Evolutionary conservation across 2,329 filamentous ascomycete genomes (phyloP).

Genomic region (Aspergillus thermomutatus): DNA sequence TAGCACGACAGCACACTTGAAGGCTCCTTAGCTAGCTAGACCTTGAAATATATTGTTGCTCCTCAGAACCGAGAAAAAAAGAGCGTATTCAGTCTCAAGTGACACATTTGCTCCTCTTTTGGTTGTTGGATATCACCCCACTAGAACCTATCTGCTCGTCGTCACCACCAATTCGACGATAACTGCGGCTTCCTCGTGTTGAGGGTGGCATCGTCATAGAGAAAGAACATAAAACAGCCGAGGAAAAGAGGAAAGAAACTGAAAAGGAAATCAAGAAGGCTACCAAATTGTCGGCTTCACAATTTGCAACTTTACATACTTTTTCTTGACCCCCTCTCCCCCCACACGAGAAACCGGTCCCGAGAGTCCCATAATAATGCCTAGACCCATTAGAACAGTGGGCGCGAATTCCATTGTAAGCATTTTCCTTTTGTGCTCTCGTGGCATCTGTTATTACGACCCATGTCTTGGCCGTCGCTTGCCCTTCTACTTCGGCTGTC

Average conservation of each 20-base stretch:
- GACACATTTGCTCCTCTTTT: neutral
- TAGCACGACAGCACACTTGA: neutral
- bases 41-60: neutral
- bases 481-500: neutral
- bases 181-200: neutral
- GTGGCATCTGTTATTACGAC: neutral
- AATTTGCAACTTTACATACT: neutral
- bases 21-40: neutral
- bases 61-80: neutral
- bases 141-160: neutral
- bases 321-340: conserved; percentile 3
- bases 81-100: neutral
- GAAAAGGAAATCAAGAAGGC: neutral
- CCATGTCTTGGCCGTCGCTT: neutral
- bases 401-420: conserved; percentile 4
- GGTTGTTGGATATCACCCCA: neutral
- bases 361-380: conserved; percentile 4
- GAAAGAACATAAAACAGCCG: neutral
- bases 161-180: neutral
- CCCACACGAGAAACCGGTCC: conserved; percentile 5
- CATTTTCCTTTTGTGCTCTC: neutral
- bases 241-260: neutral
- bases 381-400: conserved; percentile 4
- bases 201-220: neutral
- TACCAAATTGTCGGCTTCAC: neutral